Evolutionary conservation across 306 rosid genomes (phyloP).

Genomic region (Lablab purpureus): DNA sequence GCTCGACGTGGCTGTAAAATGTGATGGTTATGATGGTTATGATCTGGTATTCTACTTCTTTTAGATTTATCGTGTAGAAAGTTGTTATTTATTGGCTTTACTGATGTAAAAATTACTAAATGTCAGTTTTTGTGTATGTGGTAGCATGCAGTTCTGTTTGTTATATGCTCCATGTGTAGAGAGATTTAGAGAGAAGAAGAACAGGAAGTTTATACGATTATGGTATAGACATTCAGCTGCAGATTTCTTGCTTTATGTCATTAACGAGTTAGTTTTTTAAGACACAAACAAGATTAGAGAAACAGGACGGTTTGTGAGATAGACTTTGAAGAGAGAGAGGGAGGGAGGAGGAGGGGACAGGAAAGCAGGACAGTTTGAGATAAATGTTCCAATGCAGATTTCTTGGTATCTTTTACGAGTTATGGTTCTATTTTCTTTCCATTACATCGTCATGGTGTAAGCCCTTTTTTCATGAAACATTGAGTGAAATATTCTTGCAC

Average conservation of each 20-base stretch:
- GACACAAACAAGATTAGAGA: neutral
- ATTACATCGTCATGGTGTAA: neutral
- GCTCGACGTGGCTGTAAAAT: slow-evolving; percentile 80
- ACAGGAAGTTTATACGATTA: neutral
- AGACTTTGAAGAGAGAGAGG: no score
- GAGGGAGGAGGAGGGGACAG: no score
- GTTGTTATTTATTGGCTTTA: slow-evolving; percentile 19
- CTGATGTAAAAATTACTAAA: slow-evolving; percentile 11
- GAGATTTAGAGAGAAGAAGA: slow-evolving; percentile 33
- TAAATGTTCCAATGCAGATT: no score
- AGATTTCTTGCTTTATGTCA: slow-evolving; percentile 21
- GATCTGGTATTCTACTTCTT: slow-evolving; percentile 79
- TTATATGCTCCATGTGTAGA: slow-evolving; percentile 29
- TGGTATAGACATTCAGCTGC: slow-evolving; percentile 20
- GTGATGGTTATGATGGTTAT: slow-evolving; percentile 98
- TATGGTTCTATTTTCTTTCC: slow-evolving; percentile 22
- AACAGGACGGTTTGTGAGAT: slow-evolving; percentile 14
- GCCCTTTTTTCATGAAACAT: slow-evolving; percentile 24
- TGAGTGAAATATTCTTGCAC: slow-evolving; percentile 33
- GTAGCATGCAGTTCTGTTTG: slow-evolving; percentile 13
- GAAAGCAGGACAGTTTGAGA: no score
- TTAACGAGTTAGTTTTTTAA: slow-evolving; percentile 10
- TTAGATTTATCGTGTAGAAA: neutral
- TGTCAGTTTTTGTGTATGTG: slow-evolving; percentile 29
- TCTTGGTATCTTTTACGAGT: slow-evolving; percentile 7